These are phyloP conservation scores for Silene uniflora DNA, from an alignment of 148 eudicot genomes.

Conservation along the genomic window DNA sequence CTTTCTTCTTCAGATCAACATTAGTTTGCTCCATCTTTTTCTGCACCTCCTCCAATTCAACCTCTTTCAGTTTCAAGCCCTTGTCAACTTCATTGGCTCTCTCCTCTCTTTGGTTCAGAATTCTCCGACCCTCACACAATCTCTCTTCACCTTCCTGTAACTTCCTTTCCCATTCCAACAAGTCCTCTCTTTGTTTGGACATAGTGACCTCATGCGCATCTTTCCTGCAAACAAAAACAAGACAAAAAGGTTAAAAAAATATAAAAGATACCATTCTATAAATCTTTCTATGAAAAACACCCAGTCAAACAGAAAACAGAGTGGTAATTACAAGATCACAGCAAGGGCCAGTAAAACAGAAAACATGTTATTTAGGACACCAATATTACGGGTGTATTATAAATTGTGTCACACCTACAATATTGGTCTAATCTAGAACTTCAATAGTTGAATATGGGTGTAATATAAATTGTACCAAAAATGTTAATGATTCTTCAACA, in stretches of 20 bases:
- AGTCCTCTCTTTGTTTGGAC: constrained; percentile 80
- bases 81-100: constrained; percentile 73
- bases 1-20: constrained; percentile 58
- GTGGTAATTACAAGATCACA: not conserved
- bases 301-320: not conserved
- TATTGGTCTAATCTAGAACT: no score
- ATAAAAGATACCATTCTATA: not conserved
- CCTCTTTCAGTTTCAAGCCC: constrained; percentile 60
- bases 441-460: no score
- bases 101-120: constrained; percentile 87
- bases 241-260: not conserved
- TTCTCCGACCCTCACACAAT: constrained; percentile 73
- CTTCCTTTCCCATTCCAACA: constrained; percentile 88
- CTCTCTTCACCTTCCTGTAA: constrained; percentile 86
- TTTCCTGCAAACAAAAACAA: constrained; percentile 39
- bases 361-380: not conserved
- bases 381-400: not conserved
- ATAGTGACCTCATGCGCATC: constrained; percentile 58
- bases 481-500: no score
- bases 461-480: no score
- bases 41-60: constrained; percentile 58
- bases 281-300: not conserved
- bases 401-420: not conserved
- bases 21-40: constrained; percentile 60
- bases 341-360: no score